Evolutionary conservation across 257 asterid genomes (phyloP).

Genomic region (Jasminum sambac): DNA sequence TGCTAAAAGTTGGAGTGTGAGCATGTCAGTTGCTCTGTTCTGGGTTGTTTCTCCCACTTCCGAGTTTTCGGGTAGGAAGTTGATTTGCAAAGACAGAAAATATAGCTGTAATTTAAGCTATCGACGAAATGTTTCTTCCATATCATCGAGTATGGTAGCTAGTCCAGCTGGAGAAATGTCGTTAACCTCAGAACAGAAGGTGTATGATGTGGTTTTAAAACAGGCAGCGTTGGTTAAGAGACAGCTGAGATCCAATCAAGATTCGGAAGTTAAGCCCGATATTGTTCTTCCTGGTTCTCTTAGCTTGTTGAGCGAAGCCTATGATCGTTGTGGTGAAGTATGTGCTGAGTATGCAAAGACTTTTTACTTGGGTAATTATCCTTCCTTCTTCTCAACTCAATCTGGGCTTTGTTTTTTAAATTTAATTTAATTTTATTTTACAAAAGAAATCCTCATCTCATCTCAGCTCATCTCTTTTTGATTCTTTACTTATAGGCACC

Average conservation of each 20-base stretch:
- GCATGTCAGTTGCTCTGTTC: constrained; percentile 75
- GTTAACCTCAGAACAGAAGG: constrained; percentile 85
- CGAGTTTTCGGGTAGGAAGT: constrained; percentile 42
- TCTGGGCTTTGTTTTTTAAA: constrained; percentile 22
- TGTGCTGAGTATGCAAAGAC: constrained; percentile 99
- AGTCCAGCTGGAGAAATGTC: constrained; percentile 77
- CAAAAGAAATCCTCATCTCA: not conserved
- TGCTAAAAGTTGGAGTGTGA: constrained; percentile 26
- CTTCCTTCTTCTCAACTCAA: not conserved
- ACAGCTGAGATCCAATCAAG: constrained; percentile 42
- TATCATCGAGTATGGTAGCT: constrained; percentile 63
- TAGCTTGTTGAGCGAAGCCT: constrained; percentile 79
- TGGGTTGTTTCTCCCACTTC: constrained; percentile 75
- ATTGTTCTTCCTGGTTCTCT: constrained; percentile 66
- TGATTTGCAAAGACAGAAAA: constrained; percentile 41
- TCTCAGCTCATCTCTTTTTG: not conserved
- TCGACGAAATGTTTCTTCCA: constrained; percentile 35
- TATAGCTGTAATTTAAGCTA: constrained; percentile 36
- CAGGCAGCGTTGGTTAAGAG: constrained; percentile 93
- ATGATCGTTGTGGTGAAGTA: constrained; percentile 92
- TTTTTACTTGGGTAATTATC: constrained; percentile 82
- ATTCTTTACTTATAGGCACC: constrained; percentile 63
- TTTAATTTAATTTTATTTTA: constrained; percentile 21
- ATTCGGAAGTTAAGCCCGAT: constrained; percentile 71
- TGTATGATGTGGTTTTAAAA: constrained; percentile 88